Percentiles rank a stretch among this genome's conserved stretches.
Conservation (phyloP, 1,284 basidiomycete species). For the Xerocomus amazonicus region DNA sequence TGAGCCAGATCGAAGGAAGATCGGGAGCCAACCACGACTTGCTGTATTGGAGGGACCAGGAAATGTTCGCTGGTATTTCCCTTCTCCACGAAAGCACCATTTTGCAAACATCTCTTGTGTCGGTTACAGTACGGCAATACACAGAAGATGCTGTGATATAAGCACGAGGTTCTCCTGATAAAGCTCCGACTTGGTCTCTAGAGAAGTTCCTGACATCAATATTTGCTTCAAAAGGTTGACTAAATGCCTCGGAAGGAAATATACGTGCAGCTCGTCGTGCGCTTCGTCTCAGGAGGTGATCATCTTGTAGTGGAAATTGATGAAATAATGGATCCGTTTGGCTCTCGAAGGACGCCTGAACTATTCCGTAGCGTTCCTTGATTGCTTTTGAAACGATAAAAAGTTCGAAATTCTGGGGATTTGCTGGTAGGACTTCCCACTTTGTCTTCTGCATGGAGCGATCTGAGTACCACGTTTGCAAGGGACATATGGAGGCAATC, state of each 20-base stretch:
- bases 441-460: constrained; percentile 35
- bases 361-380: constrained; percentile 26
- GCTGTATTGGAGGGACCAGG: constrained; percentile 17
- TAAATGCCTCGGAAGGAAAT: constrained; percentile 6
- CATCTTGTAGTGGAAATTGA: constrained; percentile 3
- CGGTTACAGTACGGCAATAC: background rate
- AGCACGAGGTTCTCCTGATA: constrained; percentile 12
- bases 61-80: background rate
- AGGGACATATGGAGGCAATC: constrained; percentile 37
- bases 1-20: constrained; percentile 29
- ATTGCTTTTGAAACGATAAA: constrained; percentile 27
- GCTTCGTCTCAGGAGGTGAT: constrained; percentile 16
- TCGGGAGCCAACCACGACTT: constrained; percentile 19
- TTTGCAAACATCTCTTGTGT: background rate
- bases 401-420: constrained; percentile 35
- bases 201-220: constrained; percentile 13
- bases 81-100: constrained; percentile 9
- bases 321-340: background rate
- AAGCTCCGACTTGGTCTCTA: background rate
- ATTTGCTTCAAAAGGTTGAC: background rate
- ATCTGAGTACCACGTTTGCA: constrained; percentile 34
- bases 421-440: constrained; percentile 16
- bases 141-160: constrained; percentile 10
- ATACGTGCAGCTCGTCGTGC: constrained; percentile 13
- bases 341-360: constrained; percentile 11